Evolutionary conservation across 257 asterid species (phyloP).

Genomic region (Haberlea rhodopensis): DNA sequence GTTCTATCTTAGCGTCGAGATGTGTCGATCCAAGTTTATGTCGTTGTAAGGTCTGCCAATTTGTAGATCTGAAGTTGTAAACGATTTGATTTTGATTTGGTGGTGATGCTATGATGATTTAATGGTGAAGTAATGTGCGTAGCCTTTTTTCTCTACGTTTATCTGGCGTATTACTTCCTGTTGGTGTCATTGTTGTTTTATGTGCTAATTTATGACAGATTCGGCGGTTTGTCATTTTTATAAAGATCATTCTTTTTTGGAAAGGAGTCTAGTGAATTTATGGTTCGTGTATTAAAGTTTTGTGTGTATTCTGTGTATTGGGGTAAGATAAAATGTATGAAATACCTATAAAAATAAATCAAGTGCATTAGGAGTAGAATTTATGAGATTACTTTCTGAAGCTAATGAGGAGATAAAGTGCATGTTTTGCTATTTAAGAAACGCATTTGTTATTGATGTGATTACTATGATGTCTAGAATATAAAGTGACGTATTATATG

Average conservation of each 20-base stretch:
- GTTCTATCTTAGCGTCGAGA: neutral
- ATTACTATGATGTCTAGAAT: no score
- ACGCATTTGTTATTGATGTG: no score
- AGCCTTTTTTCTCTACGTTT: no score
- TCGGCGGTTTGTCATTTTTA: neutral
- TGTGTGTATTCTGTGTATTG: neutral
- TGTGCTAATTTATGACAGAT: neutral
- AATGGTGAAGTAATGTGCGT: neutral
- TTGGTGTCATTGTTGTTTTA: neutral
- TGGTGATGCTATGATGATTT: neutral
- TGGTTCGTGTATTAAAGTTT: no score
- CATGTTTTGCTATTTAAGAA: no score
- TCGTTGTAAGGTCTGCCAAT: constrained; percentile 17
- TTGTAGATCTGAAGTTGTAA: neutral
- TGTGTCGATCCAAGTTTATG: constrained; percentile 10
- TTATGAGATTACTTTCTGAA: neutral
- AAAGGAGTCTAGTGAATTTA: no score
- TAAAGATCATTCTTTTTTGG: neutral
- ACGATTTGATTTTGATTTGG: neutral
- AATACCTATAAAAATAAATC: no score
- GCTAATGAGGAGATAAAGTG: neutral
- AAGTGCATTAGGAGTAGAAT: no score
- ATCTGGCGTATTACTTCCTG: neutral
- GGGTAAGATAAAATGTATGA: neutral
- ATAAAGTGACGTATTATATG: no score